Evolutionary conservation across 2,329 filamentous ascomycete genomes (phyloP).

Genomic region (Fusarium sp.): DNA sequence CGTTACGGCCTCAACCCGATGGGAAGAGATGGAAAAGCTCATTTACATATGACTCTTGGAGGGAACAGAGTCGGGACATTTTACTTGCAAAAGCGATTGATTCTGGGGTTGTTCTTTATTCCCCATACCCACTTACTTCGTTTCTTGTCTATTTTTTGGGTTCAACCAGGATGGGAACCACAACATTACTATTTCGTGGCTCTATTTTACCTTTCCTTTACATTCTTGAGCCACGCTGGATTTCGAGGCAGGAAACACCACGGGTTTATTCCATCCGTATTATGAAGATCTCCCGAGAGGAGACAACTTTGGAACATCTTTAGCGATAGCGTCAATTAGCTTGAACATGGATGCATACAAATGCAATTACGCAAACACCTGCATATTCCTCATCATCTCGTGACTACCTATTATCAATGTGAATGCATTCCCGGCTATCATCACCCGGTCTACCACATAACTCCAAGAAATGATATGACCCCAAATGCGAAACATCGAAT

Average conservation of each 20-base stretch:
- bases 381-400: background rate
- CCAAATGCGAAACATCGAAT: constrained; percentile 30
- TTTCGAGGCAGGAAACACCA: constrained; percentile 21
- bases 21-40: constrained; percentile 23
- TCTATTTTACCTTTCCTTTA: constrained; percentile 38
- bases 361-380: constrained; percentile 23
- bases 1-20: constrained; percentile 18
- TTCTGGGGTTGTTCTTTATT: constrained; percentile 6
- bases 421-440: constrained; percentile 9
- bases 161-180: constrained; percentile 6
- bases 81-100: constrained; percentile 27
- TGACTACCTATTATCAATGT: background rate
- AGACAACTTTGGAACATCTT: constrained; percentile 2
- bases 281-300: constrained; percentile 34
- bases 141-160: constrained; percentile 29
- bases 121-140: constrained; percentile 29
- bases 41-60: constrained; percentile 5
- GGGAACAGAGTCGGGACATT: constrained; percentile 8
- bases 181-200: constrained; percentile 28
- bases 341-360: constrained; percentile 28
- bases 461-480: constrained; percentile 20
- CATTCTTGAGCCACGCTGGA: constrained; percentile 40
- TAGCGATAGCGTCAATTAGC: constrained; percentile 33
- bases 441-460: constrained; percentile 23
- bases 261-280: constrained; percentile 25